Evolutionary conservation across 2,329 filamentous ascomycete genomes (phyloP), one percentile per base, ranked within the genome.

Genomic region (Stagonosporopsis tanaceti): DNA sequence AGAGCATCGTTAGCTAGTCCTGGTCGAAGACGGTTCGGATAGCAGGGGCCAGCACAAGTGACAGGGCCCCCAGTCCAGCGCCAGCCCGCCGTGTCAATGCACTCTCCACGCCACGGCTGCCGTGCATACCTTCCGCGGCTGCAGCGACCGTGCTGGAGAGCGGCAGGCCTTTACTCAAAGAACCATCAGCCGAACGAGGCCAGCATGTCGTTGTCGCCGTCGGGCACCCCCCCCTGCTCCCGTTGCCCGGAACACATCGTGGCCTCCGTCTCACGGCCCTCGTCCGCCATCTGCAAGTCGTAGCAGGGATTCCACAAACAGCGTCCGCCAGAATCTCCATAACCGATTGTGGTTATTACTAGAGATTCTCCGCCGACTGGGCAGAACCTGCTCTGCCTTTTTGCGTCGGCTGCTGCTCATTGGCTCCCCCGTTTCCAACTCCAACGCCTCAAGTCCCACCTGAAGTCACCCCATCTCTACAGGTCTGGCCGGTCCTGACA

Each of bases 141-240:
- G 70, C 71, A 66, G 68, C 64, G 68, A 69, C 66, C 64, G 62
- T 69, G 68, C 70, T 63, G 66, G 67, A 69, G 60, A 59, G 59
- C 57, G 63, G 64, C 65, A 64, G 65, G 62, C 66, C 69, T 64
- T 57, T 59, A 67, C 64, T 64, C 70, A 46, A 69, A 73, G 74
- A 77, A 77, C 73, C 53, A 77, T 76, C 73, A 77, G 74, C 74
- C 74, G 74, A 77, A 77, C 74, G 67, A 71, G 63, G 67, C 67
- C 66, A 70, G 69, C 70, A 74, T 74, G 56, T 69, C 65, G 59
- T 69, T 66, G 69, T 66, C 66, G 64, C 70, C 69, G 66, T 71
- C 59, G 61, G 62, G 65, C 67, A 65, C 58, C 61, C 64, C 67
- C 63, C 70, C 71, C 70, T 70, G 67, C 65, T 74, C 70, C 73